Percentiles rank a stretch among this genome's conserved stretches.
Conservation (phyloP, 2,329 filamentous ascomycete genomes). For the Sclerotinia nivalis region DNA sequence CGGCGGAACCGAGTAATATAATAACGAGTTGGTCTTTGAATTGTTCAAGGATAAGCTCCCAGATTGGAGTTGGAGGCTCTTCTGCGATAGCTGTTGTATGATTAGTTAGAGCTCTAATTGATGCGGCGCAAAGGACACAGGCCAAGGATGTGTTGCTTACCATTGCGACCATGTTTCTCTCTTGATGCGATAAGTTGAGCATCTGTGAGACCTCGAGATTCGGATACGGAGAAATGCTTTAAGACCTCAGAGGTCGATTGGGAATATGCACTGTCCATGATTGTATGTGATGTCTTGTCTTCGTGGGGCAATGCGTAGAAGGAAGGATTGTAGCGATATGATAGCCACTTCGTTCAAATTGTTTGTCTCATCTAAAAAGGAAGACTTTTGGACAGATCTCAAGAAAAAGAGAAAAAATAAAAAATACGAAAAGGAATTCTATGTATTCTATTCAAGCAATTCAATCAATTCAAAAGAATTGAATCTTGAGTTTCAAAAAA, state of each 20-base stretch:
- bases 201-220: slow-evolving; percentile 56
- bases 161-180: slow-evolving; percentile 65
- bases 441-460: not conserved
- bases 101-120: slow-evolving; percentile 29
- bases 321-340: slow-evolving; percentile 22
- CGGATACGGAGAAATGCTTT: slow-evolving; percentile 57
- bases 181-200: slow-evolving; percentile 58
- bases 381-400: slow-evolving; percentile 20
- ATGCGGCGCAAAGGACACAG: slow-evolving; percentile 25
- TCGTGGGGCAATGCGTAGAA: slow-evolving; percentile 17
- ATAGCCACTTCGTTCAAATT: slow-evolving; percentile 24
- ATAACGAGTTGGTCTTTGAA: slow-evolving; percentile 99
- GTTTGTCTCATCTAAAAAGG: slow-evolving; percentile 24
- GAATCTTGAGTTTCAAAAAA: not conserved
- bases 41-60: slow-evolving; percentile 95
- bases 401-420: not conserved
- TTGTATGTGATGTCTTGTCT: slow-evolving; percentile 20
- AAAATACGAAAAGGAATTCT: not conserved
- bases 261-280: slow-evolving; percentile 65
- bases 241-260: slow-evolving; percentile 60
- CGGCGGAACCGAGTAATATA: slow-evolving; percentile 89
- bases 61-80: slow-evolving; percentile 92
- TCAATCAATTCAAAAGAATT: not conserved
- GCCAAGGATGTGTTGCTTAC: slow-evolving; percentile 46
- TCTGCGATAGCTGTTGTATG: slow-evolving; percentile 65